Conservation (phyloP, 2,329 filamentous ascomycete genomes). For the Exophiala calicioides region DNA sequence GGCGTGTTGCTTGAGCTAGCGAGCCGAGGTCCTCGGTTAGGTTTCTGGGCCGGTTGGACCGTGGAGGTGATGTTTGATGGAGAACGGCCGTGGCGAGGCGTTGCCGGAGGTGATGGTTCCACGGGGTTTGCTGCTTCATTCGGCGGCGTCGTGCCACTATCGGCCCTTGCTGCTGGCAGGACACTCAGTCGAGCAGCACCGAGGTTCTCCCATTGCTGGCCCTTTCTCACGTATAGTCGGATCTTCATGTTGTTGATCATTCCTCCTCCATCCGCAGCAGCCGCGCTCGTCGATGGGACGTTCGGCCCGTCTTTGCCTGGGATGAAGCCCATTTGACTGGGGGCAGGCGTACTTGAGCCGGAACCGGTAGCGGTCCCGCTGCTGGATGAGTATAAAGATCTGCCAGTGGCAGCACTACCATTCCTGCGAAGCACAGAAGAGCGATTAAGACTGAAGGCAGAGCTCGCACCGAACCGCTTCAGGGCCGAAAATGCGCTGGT, state of each 20-base stretch:
- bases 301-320: conserved; percentile 57
- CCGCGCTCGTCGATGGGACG: conserved; percentile 44
- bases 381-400: conserved; percentile 54
- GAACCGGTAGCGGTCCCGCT: conserved; percentile 37
- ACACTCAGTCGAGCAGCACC: conserved; percentile 83
- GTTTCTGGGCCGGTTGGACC: conserved; percentile 31
- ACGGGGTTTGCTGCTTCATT: conserved; percentile 15
- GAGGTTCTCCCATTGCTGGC: conserved; percentile 86
- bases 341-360: conserved; percentile 46
- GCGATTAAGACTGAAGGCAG: conserved; percentile 78
- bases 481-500: conserved; percentile 78
- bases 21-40: conserved; percentile 30
- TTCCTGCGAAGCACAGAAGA: conserved; percentile 62
- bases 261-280: conserved; percentile 57
- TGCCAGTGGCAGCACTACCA: conserved; percentile 39
- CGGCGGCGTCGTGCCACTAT: conserved; percentile 21
- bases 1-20: conserved; percentile 31
- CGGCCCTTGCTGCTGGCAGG: conserved; percentile 56
- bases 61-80: conserved; percentile 33
- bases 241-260: conserved; percentile 77
- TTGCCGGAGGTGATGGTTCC: conserved; percentile 29
- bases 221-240: conserved; percentile 73
- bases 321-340: conserved; percentile 43
- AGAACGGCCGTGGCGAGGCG: conserved; percentile 24
- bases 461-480: conserved; percentile 71